Conservation (phyloP, 2,329 filamentous ascomycete species). For the Zarea fungicola region DNA sequence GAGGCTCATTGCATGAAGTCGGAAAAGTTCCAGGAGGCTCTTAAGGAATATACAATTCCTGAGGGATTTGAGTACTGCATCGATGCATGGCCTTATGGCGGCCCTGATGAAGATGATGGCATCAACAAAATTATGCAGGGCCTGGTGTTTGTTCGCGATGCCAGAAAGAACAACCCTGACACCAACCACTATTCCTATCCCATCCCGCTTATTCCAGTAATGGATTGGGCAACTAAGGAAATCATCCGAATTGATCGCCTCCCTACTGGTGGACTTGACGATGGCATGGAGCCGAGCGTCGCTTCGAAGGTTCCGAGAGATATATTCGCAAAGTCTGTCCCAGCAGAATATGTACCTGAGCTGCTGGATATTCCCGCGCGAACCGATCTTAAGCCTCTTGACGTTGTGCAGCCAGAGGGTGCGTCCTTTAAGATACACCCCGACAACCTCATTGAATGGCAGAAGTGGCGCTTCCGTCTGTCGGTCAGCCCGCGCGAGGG, state of each 20-base stretch:
- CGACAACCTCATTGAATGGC: conserved; percentile 50
- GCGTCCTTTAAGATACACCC: conserved; percentile 56
- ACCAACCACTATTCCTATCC: conserved; percentile 60
- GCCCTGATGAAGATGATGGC: conserved; percentile 33
- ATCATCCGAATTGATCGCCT: conserved; percentile 54
- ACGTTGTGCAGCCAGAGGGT: conserved; percentile 65
- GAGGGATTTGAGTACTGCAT: conserved; percentile 39
- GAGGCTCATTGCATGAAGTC: conserved; percentile 37
- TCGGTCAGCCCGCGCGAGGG: conserved; percentile 67
- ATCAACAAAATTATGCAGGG: conserved; percentile 44
- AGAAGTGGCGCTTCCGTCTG: conserved; percentile 66
- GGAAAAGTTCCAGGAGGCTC: conserved; percentile 40
- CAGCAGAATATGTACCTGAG: conserved; percentile 46
- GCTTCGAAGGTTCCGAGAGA: conserved; percentile 35
- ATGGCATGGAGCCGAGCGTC: conserved; percentile 36
- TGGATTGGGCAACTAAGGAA: conserved; percentile 51
- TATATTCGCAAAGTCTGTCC: conserved; percentile 37
- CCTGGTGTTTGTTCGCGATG: conserved; percentile 42
- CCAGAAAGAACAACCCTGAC: conserved; percentile 41
- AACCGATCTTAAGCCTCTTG: conserved; percentile 60
- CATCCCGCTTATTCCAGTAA: conserved; percentile 53
- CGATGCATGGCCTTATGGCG: conserved; percentile 64
- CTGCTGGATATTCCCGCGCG: conserved; percentile 43
- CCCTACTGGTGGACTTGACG: conserved; percentile 41
- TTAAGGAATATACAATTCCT: conserved; percentile 42